Conservation (phyloP, 2,329 filamentous ascomycete species). For the Fusarium coffeatum region DNA sequence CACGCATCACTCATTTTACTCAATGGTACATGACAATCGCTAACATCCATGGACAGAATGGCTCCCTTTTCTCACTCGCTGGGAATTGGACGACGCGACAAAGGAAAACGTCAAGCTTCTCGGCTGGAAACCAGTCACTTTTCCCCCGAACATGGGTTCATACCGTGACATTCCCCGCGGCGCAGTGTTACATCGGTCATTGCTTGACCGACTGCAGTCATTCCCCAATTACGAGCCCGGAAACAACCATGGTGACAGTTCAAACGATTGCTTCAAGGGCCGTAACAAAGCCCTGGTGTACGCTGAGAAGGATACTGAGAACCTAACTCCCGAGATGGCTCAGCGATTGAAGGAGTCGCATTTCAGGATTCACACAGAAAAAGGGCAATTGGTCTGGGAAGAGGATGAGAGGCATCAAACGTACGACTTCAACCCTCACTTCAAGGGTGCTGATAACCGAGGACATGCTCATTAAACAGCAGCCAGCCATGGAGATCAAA, state of each 20-base stretch:
- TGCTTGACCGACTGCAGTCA: conserved; percentile 52
- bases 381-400: background rate
- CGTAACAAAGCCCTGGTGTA: conserved; percentile 27
- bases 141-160: conserved; percentile 53
- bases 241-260: conserved; percentile 51
- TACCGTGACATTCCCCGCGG: conserved; percentile 55
- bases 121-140: conserved; percentile 46
- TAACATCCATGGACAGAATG: conserved; percentile 47
- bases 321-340: background rate
- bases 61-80: conserved; percentile 55
- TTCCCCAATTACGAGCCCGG: conserved; percentile 45
- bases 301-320: conserved; percentile 1
- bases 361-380: conserved; percentile 19
- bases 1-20: background rate
- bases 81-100: conserved; percentile 50
- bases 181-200: conserved; percentile 54
- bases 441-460: conserved; percentile 5
- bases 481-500: background rate
- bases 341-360: conserved; percentile 12
- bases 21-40: background rate
- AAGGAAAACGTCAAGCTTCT: conserved; percentile 30
- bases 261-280: conserved; percentile 46
- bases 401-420: conserved; percentile 33
- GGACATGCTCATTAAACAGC: background rate
- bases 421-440: conserved; percentile 32